Conservation (phyloP, 768 basidiomycete genomes). For the Boletus coccyginus region DNA sequence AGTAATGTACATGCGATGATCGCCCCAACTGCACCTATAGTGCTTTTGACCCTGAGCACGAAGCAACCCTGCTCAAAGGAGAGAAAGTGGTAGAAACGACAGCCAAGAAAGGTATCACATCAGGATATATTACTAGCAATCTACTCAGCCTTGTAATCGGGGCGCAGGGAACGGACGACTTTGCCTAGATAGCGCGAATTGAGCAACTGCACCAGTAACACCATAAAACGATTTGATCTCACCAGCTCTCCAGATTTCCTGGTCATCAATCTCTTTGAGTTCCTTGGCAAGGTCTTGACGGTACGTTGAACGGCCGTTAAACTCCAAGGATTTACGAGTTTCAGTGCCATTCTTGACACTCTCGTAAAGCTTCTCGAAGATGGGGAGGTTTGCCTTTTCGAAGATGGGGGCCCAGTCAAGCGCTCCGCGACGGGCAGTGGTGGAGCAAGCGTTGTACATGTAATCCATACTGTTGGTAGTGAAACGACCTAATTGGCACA, state of each 20-base stretch:
- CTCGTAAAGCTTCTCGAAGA: constrained; percentile 94
- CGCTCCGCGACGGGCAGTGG: constrained; percentile 97
- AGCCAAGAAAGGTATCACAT: constrained; percentile 6
- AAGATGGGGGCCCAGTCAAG: constrained; percentile 99
- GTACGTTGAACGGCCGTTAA: constrained; percentile 91
- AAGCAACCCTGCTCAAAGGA: constrained; percentile 10
- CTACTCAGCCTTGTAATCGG: constrained; percentile 74
- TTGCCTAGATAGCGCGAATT: constrained; percentile 51
- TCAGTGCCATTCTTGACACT: constrained; percentile 94
- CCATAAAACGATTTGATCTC: constrained; percentile 21
- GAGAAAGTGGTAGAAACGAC: constrained; percentile 4
- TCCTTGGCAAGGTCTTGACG: constrained; percentile 91
- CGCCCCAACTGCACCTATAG: constrained; percentile 20
- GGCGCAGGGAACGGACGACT: constrained; percentile 84
- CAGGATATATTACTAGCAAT: not conserved
- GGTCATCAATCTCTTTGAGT: constrained; percentile 91
- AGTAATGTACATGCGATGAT: constrained; percentile 18
- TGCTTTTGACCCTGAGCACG: constrained; percentile 24
- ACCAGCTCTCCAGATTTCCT: constrained; percentile 98
- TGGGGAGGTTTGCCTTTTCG: constrained; percentile 89
- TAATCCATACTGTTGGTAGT: constrained; percentile 79
- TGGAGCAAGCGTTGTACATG: constrained; percentile 99
- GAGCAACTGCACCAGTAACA: constrained; percentile 5
- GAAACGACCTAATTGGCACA: not conserved
- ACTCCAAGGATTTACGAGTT: constrained; percentile 95